phyloP scores from a whole-genome alignment of 352 stramenopile genomes.

The Globisporangium acanthophoron region DNA sequence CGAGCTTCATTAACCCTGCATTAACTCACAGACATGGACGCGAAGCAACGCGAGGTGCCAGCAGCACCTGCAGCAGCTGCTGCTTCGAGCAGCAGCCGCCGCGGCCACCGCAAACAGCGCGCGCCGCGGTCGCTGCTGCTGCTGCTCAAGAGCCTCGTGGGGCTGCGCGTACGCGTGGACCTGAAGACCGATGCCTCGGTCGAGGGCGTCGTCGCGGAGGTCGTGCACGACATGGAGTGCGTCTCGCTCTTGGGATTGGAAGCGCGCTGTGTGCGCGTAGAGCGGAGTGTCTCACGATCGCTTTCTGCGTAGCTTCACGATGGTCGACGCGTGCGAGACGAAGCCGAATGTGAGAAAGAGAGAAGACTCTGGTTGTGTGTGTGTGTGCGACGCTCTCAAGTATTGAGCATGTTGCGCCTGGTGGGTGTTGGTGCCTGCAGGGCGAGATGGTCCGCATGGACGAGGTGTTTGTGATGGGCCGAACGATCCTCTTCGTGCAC shows the following conservation, averaged over 20 bases:
- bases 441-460: constrained; percentile 56
- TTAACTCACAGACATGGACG: too few species aligned
- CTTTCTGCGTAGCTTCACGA: constrained; percentile 40
- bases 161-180: constrained; percentile 73
- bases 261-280: too few species aligned
- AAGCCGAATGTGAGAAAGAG: constrained; percentile 48
- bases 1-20: too few species aligned
- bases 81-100: background rate
- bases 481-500: constrained; percentile 82
- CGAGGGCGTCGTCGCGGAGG: constrained; percentile 76
- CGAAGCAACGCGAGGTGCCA: too few species aligned
- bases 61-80: too few species aligned
- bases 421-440: constrained; percentile 15
- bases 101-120: constrained; percentile 5
- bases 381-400: background rate
- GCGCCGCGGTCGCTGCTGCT: constrained; percentile 62
- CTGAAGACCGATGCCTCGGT: constrained; percentile 82
- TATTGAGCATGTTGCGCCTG: too few species aligned
- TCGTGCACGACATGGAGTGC: constrained; percentile 84
- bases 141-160: constrained; percentile 80
- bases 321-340: constrained; percentile 67
- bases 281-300: too few species aligned
- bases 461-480: constrained; percentile 87
- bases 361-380: background rate
- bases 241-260: constrained; percentile 3